These are phyloP conservation scores for Ceratobasidium sp. DNA, from an alignment of 1,284 basidiomycete genomes.

Conservation along the genomic window DNA sequence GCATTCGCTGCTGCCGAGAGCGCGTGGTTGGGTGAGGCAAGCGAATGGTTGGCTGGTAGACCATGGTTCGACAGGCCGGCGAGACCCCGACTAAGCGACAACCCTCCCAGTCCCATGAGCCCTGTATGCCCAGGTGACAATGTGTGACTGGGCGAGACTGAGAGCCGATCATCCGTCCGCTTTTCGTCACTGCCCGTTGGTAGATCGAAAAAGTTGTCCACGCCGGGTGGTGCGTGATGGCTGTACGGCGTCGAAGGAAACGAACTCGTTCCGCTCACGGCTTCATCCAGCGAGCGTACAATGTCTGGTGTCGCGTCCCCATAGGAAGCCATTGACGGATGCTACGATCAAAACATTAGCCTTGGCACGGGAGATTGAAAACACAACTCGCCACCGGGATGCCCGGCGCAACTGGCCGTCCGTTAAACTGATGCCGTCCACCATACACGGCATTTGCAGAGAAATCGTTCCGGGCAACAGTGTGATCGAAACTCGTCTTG, in stretches of 20 bases:
- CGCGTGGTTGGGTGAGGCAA: slow-evolving; percentile 16
- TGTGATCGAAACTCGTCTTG: slow-evolving; percentile 93
- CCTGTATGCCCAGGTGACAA: slow-evolving; percentile 8
- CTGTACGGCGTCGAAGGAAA: slow-evolving; percentile 29
- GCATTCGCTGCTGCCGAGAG: slow-evolving; percentile 42
- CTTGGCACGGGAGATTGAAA: background rate
- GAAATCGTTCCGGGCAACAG: slow-evolving; percentile 71
- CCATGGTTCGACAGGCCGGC: slow-evolving; percentile 11
- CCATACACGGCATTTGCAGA: slow-evolving; percentile 48
- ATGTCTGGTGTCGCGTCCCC: slow-evolving; percentile 29
- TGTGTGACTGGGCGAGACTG: slow-evolving; percentile 25
- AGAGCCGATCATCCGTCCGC: background rate
- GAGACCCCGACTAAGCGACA: background rate
- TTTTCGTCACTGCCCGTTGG: background rate
- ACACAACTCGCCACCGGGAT: slow-evolving; percentile 45
- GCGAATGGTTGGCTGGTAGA: background rate
- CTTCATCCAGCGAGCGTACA: slow-evolving; percentile 29
- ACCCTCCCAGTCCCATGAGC: background rate
- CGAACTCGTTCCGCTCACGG: slow-evolving; percentile 26
- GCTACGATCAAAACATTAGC: background rate
- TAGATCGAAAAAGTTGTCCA: slow-evolving; percentile 25
- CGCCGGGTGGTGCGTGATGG: slow-evolving; percentile 22
- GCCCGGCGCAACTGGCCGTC: slow-evolving; percentile 68
- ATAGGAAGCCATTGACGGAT: slow-evolving; percentile 9
- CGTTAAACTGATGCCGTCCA: slow-evolving; percentile 73